Evolutionary conservation across 1,284 basidiomycete genomes (phyloP).

Genomic region (Irpex lacteus): DNA sequence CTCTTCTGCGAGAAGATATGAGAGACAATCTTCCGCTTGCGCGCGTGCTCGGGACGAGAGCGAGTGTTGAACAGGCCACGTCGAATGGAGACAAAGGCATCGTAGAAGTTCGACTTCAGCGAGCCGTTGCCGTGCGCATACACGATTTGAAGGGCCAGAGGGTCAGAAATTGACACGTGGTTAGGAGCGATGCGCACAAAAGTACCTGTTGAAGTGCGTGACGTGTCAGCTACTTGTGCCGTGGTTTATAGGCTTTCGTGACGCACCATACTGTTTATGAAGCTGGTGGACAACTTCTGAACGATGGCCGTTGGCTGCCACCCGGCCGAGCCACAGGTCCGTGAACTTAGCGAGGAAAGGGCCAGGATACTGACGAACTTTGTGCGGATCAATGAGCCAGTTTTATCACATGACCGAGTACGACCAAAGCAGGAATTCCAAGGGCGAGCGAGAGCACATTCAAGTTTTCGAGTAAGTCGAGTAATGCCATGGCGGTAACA

Average conservation of each 20-base stretch:
- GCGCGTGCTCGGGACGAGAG: slow-evolving; percentile 76
- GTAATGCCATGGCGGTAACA: slow-evolving; percentile 12
- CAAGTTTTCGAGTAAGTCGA: slow-evolving; percentile 11
- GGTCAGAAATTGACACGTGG: slow-evolving; percentile 81
- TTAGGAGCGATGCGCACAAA: slow-evolving; percentile 88
- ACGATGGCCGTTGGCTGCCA: slow-evolving; percentile 67
- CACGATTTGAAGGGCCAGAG: slow-evolving; percentile 70
- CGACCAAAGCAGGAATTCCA: slow-evolving; percentile 29
- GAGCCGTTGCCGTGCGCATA: slow-evolving; percentile 81
- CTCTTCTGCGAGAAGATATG: slow-evolving; percentile 87
- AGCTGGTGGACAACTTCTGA: slow-evolving; percentile 75
- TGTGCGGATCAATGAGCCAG: slow-evolving; percentile 57
- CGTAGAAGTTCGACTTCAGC: slow-evolving; percentile 80
- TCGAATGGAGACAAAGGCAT: slow-evolving; percentile 62
- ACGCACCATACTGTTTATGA: slow-evolving; percentile 73
- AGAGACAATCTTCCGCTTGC: slow-evolving; percentile 88
- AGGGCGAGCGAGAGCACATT: slow-evolving; percentile 20
- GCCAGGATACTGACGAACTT: slow-evolving; percentile 65
- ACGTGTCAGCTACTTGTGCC: slow-evolving; percentile 5
- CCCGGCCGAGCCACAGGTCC: slow-evolving; percentile 74
- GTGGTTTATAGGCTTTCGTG: background rate
- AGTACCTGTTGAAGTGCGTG: slow-evolving; percentile 45
- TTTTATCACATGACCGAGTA: slow-evolving; percentile 53
- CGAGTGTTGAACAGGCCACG: slow-evolving; percentile 86
- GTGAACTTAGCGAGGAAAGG: slow-evolving; percentile 76